phyloP scores from a whole-genome alignment of 2,329 filamentous ascomycete species.

The Acarospora socialis region DNA sequence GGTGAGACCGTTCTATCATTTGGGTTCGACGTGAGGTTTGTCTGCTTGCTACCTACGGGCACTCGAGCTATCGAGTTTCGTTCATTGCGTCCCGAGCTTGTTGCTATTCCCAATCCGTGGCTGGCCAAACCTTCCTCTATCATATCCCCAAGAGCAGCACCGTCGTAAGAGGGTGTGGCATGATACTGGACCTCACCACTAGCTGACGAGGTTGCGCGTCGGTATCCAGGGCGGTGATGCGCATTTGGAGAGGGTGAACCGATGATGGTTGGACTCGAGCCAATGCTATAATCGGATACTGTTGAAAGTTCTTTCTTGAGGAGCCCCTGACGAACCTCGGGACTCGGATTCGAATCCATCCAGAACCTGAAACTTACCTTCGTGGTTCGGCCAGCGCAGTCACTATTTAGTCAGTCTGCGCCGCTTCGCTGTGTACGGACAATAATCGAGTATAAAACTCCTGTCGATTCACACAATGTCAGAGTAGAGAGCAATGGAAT shows the following conservation, averaged over 20 bases:
- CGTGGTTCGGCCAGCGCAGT: too few relatives aligned
- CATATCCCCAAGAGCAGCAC: not conserved
- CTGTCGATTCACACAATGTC: too few relatives aligned
- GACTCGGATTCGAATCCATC: too few relatives aligned
- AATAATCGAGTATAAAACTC: too few relatives aligned
- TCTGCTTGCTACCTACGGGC: too few relatives aligned
- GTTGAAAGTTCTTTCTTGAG: not conserved
- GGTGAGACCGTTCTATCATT: too few relatives aligned
- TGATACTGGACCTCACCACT: not conserved
- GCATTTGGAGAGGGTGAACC: slow-evolving; percentile 1
- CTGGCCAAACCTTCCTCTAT: slow-evolving; percentile 1
- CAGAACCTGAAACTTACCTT: too few relatives aligned
- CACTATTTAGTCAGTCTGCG: too few relatives aligned
- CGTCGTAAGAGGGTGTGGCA: not conserved
- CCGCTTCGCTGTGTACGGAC: too few relatives aligned
- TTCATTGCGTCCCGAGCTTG: not conserved
- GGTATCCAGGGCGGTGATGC: slow-evolving; percentile 6
- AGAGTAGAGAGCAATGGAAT: too few relatives aligned
- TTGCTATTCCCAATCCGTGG: slow-evolving; percentile 2
- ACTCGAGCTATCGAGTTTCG: slow-evolving; percentile 2
- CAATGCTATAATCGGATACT: slow-evolving; percentile 3
- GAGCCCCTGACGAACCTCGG: not conserved
- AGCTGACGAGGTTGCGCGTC: slow-evolving; percentile 1
- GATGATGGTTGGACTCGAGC: slow-evolving; percentile 4
- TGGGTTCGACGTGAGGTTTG: too few relatives aligned